A percentile compares a stretch with the other conserved stretches of the same genome.
Conservation (phyloP, 306 rosid genomes). For the Malus asiatica region DNA sequence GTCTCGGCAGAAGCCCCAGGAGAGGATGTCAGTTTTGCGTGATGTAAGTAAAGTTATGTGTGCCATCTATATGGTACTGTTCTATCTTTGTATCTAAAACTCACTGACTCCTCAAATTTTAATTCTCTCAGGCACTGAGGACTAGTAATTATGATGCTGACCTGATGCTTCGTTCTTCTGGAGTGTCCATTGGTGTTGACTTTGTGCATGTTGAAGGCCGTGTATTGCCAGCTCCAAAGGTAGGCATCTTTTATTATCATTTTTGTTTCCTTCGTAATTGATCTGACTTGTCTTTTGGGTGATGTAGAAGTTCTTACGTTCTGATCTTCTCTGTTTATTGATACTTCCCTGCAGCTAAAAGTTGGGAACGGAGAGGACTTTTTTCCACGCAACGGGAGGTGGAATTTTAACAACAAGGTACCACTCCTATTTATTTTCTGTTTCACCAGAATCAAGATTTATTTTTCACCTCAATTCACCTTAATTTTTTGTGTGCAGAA, state of each 20-base stretch:
- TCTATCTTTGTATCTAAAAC: not conserved
- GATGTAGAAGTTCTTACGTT: not conserved
- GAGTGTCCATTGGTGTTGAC: constrained; percentile 17
- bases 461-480: not conserved
- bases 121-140: constrained; percentile 29
- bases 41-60: constrained; percentile 11
- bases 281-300: not conserved
- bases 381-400: constrained; percentile 28
- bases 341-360: constrained; percentile 18
- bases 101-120: not conserved
- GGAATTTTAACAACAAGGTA: constrained; percentile 45
- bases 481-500: not conserved
- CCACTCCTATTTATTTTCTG: not conserved
- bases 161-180: constrained; percentile 33
- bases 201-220: constrained; percentile 32
- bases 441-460: not conserved
- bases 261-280: not conserved
- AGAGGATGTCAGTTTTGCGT: constrained; percentile 20
- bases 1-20: constrained; percentile 36
- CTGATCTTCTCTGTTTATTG: not conserved
- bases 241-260: not conserved
- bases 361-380: constrained; percentile 14
- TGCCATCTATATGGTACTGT: not conserved
- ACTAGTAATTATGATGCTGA: constrained; percentile 27
- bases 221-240: constrained; percentile 29